A percentile compares a stretch with the other conserved stretches of the same genome.
phyloP scores from a whole-genome alignment of 2,329 filamentous ascomycete genomes.

The Aureobasidium sp. region DNA sequence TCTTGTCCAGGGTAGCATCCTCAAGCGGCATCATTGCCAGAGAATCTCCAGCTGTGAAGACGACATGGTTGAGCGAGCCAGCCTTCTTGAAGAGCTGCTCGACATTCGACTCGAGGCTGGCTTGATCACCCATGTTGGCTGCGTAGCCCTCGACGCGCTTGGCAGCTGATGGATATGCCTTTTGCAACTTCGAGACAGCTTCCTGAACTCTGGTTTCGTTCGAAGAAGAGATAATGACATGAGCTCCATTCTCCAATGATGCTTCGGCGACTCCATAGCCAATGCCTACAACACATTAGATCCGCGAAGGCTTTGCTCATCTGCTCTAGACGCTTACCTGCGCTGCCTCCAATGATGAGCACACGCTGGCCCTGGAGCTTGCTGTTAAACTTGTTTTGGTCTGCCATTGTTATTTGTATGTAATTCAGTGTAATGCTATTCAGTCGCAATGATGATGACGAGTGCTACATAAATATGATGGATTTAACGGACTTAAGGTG shows the following conservation, averaged over 20 bases:
- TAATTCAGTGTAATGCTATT: neutral
- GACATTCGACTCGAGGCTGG: slow-evolving; percentile 43
- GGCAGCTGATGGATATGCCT: slow-evolving; percentile 36
- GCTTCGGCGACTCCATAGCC: slow-evolving; percentile 55
- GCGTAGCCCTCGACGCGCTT: slow-evolving; percentile 37
- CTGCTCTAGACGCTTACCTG: slow-evolving; percentile 20
- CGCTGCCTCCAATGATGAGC: slow-evolving; percentile 56
- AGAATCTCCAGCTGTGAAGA: slow-evolving; percentile 50
- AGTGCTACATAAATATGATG: neutral
- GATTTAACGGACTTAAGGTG: neutral
- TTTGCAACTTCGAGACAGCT: slow-evolving; percentile 40
- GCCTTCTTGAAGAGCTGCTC: slow-evolving; percentile 37
- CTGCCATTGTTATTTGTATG: slow-evolving; percentile 27
- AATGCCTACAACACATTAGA: slow-evolving; percentile 42
- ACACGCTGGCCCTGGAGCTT: slow-evolving; percentile 43
- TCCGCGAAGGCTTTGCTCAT: too few relatives aligned
- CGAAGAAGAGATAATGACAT: slow-evolving; percentile 56
- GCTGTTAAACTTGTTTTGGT: slow-evolving; percentile 40
- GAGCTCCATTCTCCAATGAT: slow-evolving; percentile 47
- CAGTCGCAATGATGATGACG: neutral
- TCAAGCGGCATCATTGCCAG: slow-evolving; percentile 35
- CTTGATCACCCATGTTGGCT: slow-evolving; percentile 42
- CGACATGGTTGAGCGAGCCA: slow-evolving; percentile 47
- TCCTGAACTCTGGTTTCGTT: slow-evolving; percentile 42
- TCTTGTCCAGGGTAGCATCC: slow-evolving; percentile 35